These are phyloP conservation scores for Colletotrichum trifolii DNA, from an alignment of 2,329 filamentous ascomycete species.

Conservation along the genomic window DNA sequence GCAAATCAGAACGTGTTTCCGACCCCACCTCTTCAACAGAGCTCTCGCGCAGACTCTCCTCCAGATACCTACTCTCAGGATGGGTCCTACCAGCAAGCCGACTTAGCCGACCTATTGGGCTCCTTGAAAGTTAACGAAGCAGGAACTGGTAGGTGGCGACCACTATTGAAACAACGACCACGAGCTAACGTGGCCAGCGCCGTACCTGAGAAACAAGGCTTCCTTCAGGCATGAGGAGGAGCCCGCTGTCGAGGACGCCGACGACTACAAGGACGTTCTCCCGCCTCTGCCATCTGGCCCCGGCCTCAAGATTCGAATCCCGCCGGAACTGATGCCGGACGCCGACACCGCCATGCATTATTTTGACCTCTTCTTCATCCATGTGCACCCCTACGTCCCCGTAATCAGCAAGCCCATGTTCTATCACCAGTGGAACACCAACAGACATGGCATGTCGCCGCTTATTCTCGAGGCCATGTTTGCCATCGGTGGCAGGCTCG, in stretches of 20 bases:
- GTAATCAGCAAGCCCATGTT: slow-evolving; percentile 86
- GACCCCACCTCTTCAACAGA: slow-evolving; percentile 62
- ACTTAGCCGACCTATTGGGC: slow-evolving; percentile 84
- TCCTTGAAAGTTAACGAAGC: slow-evolving; percentile 88
- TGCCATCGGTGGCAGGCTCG: slow-evolving; percentile 85
- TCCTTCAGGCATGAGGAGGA: slow-evolving; percentile 64
- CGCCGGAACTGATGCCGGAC: slow-evolving; percentile 90
- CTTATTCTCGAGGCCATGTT: slow-evolving; percentile 91
- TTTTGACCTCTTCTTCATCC: slow-evolving; percentile 89
- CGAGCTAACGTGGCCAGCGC: slow-evolving; percentile 64
- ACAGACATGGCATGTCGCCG: slow-evolving; percentile 86
- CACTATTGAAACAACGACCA: background rate
- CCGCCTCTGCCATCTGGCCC: slow-evolving; percentile 76
- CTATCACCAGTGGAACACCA: slow-evolving; percentile 89
- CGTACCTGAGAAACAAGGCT: slow-evolving; percentile 80
- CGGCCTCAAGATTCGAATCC: slow-evolving; percentile 85
- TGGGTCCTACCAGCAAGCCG: slow-evolving; percentile 71
- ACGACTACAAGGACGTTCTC: slow-evolving; percentile 77
- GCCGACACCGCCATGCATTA: slow-evolving; percentile 85
- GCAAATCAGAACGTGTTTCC: slow-evolving; percentile 62
- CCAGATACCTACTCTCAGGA: slow-evolving; percentile 69
- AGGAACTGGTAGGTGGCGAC: slow-evolving; percentile 76
- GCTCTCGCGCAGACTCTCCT: slow-evolving; percentile 53
- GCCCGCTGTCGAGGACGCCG: slow-evolving; percentile 75
- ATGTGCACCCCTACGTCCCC: slow-evolving; percentile 93